Conservation (phyloP, 371 early-diverging fungal genomes). For the Rhizopus microsporus region DNA sequence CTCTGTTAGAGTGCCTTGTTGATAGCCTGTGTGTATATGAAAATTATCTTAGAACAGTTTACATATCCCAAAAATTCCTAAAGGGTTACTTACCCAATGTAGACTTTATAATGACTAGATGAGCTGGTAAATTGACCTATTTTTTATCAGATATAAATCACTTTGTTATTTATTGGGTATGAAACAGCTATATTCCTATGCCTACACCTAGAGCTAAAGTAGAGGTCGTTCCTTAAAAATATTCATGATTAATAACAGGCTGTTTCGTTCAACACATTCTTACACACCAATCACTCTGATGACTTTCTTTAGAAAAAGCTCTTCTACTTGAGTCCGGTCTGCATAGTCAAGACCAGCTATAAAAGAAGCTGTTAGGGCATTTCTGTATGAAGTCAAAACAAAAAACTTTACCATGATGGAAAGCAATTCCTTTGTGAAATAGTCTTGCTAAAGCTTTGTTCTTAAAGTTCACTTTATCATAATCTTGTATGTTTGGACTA, state of each 20-base stretch:
- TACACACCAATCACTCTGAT: slow-evolving; percentile 68
- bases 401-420: slow-evolving; percentile 64
- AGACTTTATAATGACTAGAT: slow-evolving; percentile 84
- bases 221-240: slow-evolving; percentile 70
- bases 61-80: too few relatives aligned
- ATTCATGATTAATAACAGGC: not conserved
- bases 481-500: not conserved
- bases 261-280: slow-evolving; percentile 12
- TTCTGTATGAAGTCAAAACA: not conserved
- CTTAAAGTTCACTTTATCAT: slow-evolving; percentile 16
- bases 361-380: not conserved
- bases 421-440: slow-evolving; percentile 62
- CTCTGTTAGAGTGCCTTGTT: slow-evolving; percentile 56
- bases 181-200: not conserved
- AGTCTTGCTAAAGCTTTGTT: slow-evolving; percentile 40
- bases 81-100: slow-evolving; percentile 37
- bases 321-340: slow-evolving; percentile 72
- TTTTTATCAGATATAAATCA: not conserved
- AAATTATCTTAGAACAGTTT: slow-evolving; percentile 7
- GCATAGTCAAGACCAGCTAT: slow-evolving; percentile 63
- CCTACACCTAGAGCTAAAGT: slow-evolving; percentile 90
- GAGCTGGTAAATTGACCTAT: slow-evolving; percentile 88
- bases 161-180: not conserved
- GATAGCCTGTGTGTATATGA: slow-evolving; percentile 55
- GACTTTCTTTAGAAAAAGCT: slow-evolving; percentile 54